phyloP scores from a whole-genome alignment of 202 grass and related monocot genomes.

The Panicum virgatum region DNA sequence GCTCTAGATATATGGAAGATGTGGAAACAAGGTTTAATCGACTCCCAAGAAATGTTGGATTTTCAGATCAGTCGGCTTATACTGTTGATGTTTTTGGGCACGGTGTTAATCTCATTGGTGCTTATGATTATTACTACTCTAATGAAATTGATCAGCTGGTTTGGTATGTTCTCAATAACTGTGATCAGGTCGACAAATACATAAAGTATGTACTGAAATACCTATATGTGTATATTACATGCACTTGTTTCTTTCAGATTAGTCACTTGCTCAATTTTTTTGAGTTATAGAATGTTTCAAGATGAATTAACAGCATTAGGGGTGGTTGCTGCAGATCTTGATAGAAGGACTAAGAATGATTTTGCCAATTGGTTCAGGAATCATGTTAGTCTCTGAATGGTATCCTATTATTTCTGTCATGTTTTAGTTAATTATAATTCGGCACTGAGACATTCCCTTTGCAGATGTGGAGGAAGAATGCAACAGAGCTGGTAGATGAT shows the following conservation, averaged over 20 bases:
- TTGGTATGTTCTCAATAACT: not conserved
- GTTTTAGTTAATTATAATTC: no score
- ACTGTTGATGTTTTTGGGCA: not conserved
- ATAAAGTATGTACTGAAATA: not conserved
- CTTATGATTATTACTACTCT: rapidly evolving
- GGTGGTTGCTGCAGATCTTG: not conserved
- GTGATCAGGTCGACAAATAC: not conserved
- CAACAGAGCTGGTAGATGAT: not conserved
- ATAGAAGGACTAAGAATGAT: not conserved
- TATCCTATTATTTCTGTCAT: no score
- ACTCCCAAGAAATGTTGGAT: no score
- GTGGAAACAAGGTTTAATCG: not conserved
- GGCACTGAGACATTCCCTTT: not conserved
- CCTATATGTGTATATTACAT: not conserved
- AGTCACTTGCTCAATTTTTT: no score
- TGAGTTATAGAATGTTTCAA: no score
- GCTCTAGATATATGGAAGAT: not conserved
- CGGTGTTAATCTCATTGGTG: not conserved
- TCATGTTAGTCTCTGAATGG: not conserved
- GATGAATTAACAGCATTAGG: no score
- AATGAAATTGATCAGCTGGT: not conserved
- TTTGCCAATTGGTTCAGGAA: not conserved
- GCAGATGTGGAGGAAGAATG: not conserved
- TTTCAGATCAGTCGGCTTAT: not conserved
- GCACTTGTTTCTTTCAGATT: no score